Percentiles rank a stretch among this genome's conserved stretches.
Conservation (phyloP, 805 yeast species). For the Candida yuanshanica region DNA sequence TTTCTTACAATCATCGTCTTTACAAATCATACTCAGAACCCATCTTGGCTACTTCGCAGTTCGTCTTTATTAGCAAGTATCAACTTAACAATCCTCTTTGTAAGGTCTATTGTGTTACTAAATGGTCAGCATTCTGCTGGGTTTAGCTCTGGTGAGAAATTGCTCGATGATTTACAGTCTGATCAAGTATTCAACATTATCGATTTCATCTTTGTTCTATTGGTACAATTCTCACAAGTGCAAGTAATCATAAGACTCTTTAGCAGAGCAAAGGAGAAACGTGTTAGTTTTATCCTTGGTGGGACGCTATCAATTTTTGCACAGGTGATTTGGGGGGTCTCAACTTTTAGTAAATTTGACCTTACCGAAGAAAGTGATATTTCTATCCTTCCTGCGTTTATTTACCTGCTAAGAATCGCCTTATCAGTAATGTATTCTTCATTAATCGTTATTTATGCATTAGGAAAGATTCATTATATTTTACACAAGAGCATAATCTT, state of each 20-base stretch:
- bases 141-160: conserved; percentile 35
- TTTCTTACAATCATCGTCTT: conserved; percentile 58
- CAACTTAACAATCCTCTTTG: conserved; percentile 46
- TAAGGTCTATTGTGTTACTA: conserved; percentile 41
- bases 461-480: conserved; percentile 47
- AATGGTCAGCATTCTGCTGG: conserved; percentile 38
- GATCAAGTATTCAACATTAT: conserved; percentile 45
- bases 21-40: conserved; percentile 59
- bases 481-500: conserved; percentile 45
- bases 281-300: conserved; percentile 57
- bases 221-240: conserved; percentile 63
- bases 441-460: conserved; percentile 48
- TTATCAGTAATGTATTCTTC: conserved; percentile 64
- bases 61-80: conserved; percentile 50
- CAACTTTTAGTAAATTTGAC: conserved; percentile 39
- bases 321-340: conserved; percentile 65
- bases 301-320: conserved; percentile 45
- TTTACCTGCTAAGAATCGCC: conserved; percentile 67
- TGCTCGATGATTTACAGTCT: conserved; percentile 39
- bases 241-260: conserved; percentile 66
- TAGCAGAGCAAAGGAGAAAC: conserved; percentile 60
- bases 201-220: conserved; percentile 50
- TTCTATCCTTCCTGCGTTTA: conserved; percentile 66
- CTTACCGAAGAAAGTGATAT: conserved; percentile 29
- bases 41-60: conserved; percentile 43